Evolutionary conservation across 2,329 filamentous ascomycete genomes (phyloP), one percentile per base, ranked within the genome.

Genomic region (Aurifilum marmelostoma): DNA sequence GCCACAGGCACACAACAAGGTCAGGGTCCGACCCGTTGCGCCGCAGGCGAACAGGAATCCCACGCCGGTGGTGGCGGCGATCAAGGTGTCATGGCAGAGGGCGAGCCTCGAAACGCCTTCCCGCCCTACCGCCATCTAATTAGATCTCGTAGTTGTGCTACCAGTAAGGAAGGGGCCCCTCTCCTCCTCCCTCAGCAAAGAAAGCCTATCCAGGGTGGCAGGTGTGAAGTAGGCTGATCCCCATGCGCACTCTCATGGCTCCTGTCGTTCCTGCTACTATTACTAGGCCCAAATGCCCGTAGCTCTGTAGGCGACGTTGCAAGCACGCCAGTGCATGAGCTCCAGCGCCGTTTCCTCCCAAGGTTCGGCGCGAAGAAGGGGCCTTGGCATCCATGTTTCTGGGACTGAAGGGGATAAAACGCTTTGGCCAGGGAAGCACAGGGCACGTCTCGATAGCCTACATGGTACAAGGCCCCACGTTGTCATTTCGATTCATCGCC

Each of bases 321-420:
- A 52, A 14, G n/a, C 47, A n/a, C 47, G 21, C n/a, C 32, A 24
- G 18, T 41, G 18, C 34, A 61, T n/a, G 18, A 32, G n/a, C 34
- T 34, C 37, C 58, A 61, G 21, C 34, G n/a, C 59, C 37, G 59
- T 62, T 62, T 43, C 16, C 3, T 37, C 4, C 59, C 43, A 62
- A 37, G 59, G 59, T 27, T 62, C 59, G 34, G 34, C 59, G 34
- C 59, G 59, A 12, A 12, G 4, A 27, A n/a, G 21, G 34, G 32
- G n/a, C 24, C 59, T 8, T 18, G 39, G 21, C 27, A 27, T 54
- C 14, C 50, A n/a, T n/a, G n/a, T n/a, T n/a, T n/a, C 43, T 47
- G 43, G 43, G 43, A 47, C 12, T 24, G 37, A 39, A 39, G 11
- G 16, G 14, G 9, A 24, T 6, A 11, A 27, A 18, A 29, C 52